phyloP scores from a whole-genome alignment of 2,329 filamentous ascomycete species.

The Bimuria novae-zelandiae region DNA sequence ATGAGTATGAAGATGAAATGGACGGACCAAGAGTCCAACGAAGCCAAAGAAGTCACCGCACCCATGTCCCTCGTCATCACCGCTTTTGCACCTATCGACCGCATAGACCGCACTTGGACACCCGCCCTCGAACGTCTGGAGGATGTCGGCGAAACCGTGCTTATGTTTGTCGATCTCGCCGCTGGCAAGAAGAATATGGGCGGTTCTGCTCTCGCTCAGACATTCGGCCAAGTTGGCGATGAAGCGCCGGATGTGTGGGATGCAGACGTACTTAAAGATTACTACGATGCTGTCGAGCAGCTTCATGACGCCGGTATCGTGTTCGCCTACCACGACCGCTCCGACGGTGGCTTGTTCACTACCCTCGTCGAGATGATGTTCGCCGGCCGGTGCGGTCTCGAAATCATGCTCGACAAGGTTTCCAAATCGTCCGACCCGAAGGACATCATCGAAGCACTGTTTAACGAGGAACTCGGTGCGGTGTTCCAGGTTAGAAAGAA shows the following conservation, averaged over 20 bases:
- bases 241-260: constrained; percentile 86
- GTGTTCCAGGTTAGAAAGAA: constrained; percentile 91
- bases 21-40: constrained; percentile 70
- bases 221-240: constrained; percentile 82
- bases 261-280: constrained; percentile 80
- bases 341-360: constrained; percentile 89
- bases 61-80: constrained; percentile 91
- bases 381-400: constrained; percentile 85
- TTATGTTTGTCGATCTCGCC: constrained; percentile 91
- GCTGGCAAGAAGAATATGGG: constrained; percentile 80
- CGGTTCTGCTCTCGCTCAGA: constrained; percentile 88
- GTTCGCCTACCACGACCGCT: constrained; percentile 92
- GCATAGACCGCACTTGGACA: constrained; percentile 89
- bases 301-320: constrained; percentile 72
- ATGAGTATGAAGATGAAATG: constrained; percentile 99
- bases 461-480: constrained; percentile 95
- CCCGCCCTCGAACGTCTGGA: constrained; percentile 81
- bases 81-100: constrained; percentile 82
- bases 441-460: constrained; percentile 75
- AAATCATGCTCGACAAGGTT: constrained; percentile 80
- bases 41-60: constrained; percentile 84
- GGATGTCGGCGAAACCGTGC: constrained; percentile 84
- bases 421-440: constrained; percentile 64
- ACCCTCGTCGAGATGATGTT: constrained; percentile 98
- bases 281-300: constrained; percentile 81